Evolutionary conservation across 2,329 filamentous ascomycete genomes (phyloP).

Genomic region (Paraconiothyrium sp.): DNA sequence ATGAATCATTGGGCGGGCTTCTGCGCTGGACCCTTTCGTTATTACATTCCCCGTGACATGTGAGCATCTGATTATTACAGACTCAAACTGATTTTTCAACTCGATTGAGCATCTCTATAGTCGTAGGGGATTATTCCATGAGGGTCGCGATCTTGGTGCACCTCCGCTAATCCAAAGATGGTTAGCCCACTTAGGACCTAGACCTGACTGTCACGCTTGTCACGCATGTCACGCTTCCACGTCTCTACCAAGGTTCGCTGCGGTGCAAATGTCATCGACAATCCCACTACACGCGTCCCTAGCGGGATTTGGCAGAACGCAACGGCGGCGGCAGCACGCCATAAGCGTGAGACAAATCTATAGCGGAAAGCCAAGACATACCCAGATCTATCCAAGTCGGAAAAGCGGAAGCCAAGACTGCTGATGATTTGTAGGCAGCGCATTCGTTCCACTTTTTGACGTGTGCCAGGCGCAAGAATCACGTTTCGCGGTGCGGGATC

Average conservation of each 20-base stretch:
- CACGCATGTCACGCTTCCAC: too few species aligned
- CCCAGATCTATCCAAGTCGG: conserved; percentile 37
- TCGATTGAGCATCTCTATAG: background rate
- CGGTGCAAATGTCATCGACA: background rate
- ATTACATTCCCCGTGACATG: background rate
- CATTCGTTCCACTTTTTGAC: conserved; percentile 26
- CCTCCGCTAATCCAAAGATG: background rate
- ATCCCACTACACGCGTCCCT: background rate
- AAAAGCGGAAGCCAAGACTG: conserved; percentile 30
- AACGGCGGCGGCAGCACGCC: conserved; percentile 17
- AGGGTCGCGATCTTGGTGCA: background rate
- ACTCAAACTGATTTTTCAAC: background rate
- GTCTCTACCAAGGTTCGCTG: too few species aligned
- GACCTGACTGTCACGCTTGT: too few species aligned
- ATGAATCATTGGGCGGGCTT: background rate
- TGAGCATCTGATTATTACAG: background rate
- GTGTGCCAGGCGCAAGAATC: conserved; percentile 34
- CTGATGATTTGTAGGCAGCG: conserved; percentile 30
- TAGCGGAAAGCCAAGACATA: conserved; percentile 36
- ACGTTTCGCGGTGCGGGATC: conserved; percentile 30
- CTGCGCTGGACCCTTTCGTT: background rate
- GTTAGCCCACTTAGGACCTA: background rate
- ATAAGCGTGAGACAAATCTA: conserved; percentile 18
- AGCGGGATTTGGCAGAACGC: too few species aligned
- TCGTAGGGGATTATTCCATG: background rate